Percentiles rank a stretch among this genome's conserved stretches.
phyloP scores from a whole-genome alignment of 2,329 filamentous ascomycete genomes.

The Stemphylium vesicarium region DNA sequence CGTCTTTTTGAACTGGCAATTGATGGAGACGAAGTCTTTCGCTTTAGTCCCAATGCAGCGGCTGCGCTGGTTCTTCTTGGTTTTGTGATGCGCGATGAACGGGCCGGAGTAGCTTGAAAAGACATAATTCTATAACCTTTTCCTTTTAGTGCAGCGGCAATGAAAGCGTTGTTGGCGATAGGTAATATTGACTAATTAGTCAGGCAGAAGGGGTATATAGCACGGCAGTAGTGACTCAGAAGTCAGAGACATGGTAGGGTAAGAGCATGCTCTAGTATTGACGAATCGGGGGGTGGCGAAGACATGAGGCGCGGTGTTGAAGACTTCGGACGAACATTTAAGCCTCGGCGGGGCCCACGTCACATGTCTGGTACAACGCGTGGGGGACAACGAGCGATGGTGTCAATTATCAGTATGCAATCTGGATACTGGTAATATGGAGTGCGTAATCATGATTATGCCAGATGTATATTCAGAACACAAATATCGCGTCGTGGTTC shows the following conservation, averaged over 20 bases:
- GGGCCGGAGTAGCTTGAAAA: slow-evolving; percentile 40
- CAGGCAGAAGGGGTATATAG: slow-evolving; percentile 1
- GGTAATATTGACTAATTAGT: slow-evolving; percentile 1
- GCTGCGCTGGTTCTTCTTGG: slow-evolving; percentile 29
- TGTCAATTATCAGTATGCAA: too few species aligned
- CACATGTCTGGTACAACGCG: too few species aligned
- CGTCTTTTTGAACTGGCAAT: slow-evolving; percentile 42
- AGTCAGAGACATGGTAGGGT: slow-evolving; percentile 21
- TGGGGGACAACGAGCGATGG: too few species aligned
- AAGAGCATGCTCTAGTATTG: slow-evolving; percentile 26
- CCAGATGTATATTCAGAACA: too few species aligned
- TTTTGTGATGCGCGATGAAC: slow-evolving; percentile 41
- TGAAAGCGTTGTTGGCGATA: neutral
- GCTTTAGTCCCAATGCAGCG: slow-evolving; percentile 37
- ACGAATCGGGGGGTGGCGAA: slow-evolving; percentile 32
- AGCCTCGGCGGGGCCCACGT: slow-evolving; percentile 8
- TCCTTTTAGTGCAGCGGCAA: neutral
- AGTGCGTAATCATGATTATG: too few species aligned
- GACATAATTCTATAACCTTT: slow-evolving; percentile 23
- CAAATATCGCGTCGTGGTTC: too few species aligned
- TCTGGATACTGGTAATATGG: too few species aligned
- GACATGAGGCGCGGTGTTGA: slow-evolving; percentile 16
- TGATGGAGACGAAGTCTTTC: slow-evolving; percentile 48
- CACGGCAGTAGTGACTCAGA: neutral
- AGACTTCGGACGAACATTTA: neutral